Conservation (phyloP, 108 stramenopile species). For the Fragilaria radians region DNA sequence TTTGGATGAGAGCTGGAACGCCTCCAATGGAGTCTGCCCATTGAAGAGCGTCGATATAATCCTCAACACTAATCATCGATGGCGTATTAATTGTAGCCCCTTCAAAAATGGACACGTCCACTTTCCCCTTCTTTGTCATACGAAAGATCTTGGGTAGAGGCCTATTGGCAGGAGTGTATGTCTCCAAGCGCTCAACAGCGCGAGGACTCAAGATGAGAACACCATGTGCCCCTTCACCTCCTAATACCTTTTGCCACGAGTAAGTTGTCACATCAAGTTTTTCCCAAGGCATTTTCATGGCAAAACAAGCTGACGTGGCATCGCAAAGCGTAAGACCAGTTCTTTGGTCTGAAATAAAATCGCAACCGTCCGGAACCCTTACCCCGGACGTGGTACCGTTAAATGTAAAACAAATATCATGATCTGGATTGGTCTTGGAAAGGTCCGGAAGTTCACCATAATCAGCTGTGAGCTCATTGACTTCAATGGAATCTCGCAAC, state of each 20-base stretch:
- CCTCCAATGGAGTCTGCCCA: conserved; percentile 96
- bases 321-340: conserved; percentile 95
- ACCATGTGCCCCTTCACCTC: conserved; percentile 99
- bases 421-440: conserved; percentile 73
- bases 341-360: conserved; percentile 89
- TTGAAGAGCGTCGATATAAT: conserved; percentile 97
- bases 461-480: conserved; percentile 87
- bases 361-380: conserved; percentile 91
- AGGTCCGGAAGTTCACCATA: conserved; percentile 96
- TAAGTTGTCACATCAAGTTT: conserved; percentile 99
- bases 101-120: conserved; percentile 91
- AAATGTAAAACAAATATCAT: conserved; percentile 98
- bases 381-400: conserved; percentile 99
- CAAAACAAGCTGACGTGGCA: conserved; percentile 98
- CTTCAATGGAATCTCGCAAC: conserved; percentile 73
- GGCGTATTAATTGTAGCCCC: conserved; percentile 99
- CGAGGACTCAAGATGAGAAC: conserved; percentile 93
- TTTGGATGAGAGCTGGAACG: conserved; percentile 85
- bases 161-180: conserved; percentile 88
- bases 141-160: conserved; percentile 99
- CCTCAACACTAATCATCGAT: conserved; percentile 98
- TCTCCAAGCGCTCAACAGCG: conserved; percentile 97
- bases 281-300: conserved; percentile 98
- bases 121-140: conserved; percentile 96
- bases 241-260: conserved; percentile 99